Conservation (phyloP, 805 yeast species). For the Saccharomycopsis fodiens region DNA sequence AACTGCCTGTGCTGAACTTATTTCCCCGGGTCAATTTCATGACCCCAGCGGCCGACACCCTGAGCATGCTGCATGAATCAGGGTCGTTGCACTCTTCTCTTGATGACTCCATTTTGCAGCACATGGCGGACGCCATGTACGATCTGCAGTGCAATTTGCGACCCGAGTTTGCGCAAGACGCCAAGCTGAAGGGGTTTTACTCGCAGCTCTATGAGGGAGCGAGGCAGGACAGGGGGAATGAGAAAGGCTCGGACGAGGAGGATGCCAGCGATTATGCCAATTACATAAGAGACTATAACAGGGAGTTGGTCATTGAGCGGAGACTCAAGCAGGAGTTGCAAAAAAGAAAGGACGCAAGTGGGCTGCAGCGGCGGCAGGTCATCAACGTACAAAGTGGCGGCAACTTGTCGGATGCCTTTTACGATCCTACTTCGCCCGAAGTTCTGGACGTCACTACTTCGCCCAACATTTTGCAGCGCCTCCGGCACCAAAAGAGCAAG, state of each 20-base stretch:
- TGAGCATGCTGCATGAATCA: too few species aligned
- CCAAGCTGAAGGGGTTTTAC: slow-evolving; percentile 11
- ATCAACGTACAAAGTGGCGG: slow-evolving; percentile 8
- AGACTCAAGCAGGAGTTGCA: slow-evolving; percentile 6
- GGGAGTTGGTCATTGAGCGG: slow-evolving; percentile 13
- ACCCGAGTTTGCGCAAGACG: slow-evolving; percentile 3
- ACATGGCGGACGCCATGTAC: slow-evolving; percentile 13
- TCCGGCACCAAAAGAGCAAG: too few species aligned
- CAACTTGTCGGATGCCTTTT: slow-evolving; percentile 6
- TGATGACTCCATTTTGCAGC: slow-evolving; percentile 12
- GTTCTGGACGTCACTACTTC: too few species aligned
- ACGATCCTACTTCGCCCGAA: too few species aligned
- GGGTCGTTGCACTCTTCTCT: slow-evolving; percentile 4
- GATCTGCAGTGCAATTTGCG: slow-evolving; percentile 11
- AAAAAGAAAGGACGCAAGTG: not conserved
- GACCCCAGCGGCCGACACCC: too few species aligned
- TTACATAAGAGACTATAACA: slow-evolving; percentile 16
- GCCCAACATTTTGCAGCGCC: not conserved
- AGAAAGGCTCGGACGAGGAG: slow-evolving; percentile 1
- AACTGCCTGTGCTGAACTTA: too few species aligned
- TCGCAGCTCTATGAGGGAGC: slow-evolving; percentile 13
- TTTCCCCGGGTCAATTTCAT: too few species aligned
- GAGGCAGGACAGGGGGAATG: not conserved
- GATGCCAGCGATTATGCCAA: slow-evolving; percentile 17
- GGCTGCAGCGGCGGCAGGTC: not conserved